phyloP scores from a whole-genome alignment of 495 filamentous ascomycete species.

The Xylaria bambusicola region DNA sequence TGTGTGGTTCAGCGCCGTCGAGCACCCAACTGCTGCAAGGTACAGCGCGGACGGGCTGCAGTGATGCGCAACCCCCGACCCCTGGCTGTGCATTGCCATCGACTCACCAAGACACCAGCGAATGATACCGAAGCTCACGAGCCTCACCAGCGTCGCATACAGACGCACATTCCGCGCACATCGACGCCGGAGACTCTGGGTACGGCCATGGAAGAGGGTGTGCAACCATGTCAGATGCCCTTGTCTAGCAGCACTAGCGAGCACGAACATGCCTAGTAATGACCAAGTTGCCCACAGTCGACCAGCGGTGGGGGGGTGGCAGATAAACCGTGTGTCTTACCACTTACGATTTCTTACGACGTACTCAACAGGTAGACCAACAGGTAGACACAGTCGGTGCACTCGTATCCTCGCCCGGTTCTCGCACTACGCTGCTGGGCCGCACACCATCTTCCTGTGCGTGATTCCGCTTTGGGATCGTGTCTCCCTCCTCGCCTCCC shows the following conservation, averaged over 20 bases:
- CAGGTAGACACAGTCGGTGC: neutral
- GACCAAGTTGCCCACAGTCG: no score
- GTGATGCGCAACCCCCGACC: conserved; percentile 16
- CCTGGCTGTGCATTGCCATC: conserved; percentile 11
- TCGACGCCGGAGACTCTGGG: conserved; percentile 21
- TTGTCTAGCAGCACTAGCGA: no score
- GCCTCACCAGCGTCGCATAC: conserved; percentile 25
- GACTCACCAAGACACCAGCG: conserved; percentile 19
- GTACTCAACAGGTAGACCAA: no score
- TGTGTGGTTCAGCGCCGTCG: neutral
- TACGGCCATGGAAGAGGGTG: conserved; percentile 19
- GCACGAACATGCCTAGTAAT: no score
- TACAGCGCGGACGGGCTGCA: conserved; percentile 19
- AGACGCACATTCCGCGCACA: conserved; percentile 10
- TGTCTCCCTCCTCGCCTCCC: conserved; percentile 21
- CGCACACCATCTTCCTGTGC: conserved; percentile 34
- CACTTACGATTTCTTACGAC: no score
- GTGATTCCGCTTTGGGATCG: conserved; percentile 29
- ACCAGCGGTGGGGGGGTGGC: conserved; percentile 1
- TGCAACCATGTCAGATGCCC: conserved; percentile 36
- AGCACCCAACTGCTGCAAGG: conserved; percentile 19
- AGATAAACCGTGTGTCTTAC: neutral
- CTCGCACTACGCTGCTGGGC: conserved; percentile 14
- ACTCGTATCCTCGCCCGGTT: conserved; percentile 25
- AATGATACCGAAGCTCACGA: conserved; percentile 24